phyloP scores from a whole-genome alignment of 2,329 filamentous ascomycete genomes.

The Alternaria hordeiaustralica region DNA sequence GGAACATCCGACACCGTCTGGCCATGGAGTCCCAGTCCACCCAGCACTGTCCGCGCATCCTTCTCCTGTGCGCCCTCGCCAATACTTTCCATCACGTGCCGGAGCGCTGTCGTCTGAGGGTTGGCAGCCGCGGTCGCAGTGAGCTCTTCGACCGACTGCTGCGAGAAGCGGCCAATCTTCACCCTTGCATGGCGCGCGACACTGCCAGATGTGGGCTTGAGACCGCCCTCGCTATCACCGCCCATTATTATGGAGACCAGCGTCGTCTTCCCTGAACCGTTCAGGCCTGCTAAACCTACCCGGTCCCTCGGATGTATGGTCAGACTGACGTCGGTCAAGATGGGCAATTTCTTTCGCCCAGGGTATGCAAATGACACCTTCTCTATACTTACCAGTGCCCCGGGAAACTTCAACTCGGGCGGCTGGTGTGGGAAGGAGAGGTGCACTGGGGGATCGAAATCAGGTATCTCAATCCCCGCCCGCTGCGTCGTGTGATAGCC shows the following conservation, averaged over 20 bases:
- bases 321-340: constrained; percentile 70
- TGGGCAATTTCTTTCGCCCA: constrained; percentile 45
- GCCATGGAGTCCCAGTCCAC: constrained; percentile 73
- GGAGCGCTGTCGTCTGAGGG: constrained; percentile 67
- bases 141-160: constrained; percentile 76
- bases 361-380: constrained; percentile 71
- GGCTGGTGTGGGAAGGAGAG: constrained; percentile 67
- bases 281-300: constrained; percentile 77
- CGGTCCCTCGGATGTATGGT: constrained; percentile 76
- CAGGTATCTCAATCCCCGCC: constrained; percentile 74
- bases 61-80: constrained; percentile 67
- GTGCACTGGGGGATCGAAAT: constrained; percentile 63
- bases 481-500: constrained; percentile 60
- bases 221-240: constrained; percentile 37
- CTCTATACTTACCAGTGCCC: constrained; percentile 75
- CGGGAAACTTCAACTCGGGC: constrained; percentile 75
- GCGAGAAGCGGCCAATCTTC: constrained; percentile 77
- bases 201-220: constrained; percentile 66
- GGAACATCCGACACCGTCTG: constrained; percentile 76
- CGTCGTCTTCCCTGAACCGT: constrained; percentile 83
- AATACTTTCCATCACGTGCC: constrained; percentile 65
- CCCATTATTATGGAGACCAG: constrained; percentile 74
- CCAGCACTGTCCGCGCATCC: constrained; percentile 69
- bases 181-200: constrained; percentile 72
- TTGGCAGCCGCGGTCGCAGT: constrained; percentile 61